phyloP scores from a whole-genome alignment of 805 yeast genomes.

The Pichia paraexigua region DNA sequence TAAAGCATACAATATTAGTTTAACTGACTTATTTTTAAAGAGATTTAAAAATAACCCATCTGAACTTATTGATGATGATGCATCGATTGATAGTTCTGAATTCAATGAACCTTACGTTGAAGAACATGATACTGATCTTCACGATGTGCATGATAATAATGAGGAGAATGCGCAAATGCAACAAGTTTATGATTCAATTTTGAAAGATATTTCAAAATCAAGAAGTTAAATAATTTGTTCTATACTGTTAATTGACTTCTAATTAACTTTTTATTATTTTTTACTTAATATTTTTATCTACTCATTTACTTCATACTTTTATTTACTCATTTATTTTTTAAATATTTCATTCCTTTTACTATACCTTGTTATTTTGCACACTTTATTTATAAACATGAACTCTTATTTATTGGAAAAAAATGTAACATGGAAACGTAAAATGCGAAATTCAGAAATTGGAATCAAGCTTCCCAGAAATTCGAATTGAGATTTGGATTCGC shows the following conservation, averaged over 20 bases:
- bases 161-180: slow-evolving; percentile 6
- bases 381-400: neutral
- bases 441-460: neutral
- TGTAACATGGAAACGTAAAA: neutral
- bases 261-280: neutral
- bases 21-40: slow-evolving; percentile 12
- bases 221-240: neutral
- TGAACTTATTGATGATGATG: slow-evolving; percentile 2
- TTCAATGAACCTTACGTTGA: neutral
- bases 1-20: slow-evolving; percentile 5
- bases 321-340: neutral
- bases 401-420: neutral
- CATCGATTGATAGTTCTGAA: slow-evolving; percentile 9
- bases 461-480: neutral
- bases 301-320: neutral
- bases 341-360: neutral
- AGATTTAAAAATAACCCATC: neutral
- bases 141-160: neutral
- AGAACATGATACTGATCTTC: neutral
- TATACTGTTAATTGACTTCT: neutral
- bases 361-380: neutral
- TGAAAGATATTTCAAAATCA: slow-evolving; percentile 17
- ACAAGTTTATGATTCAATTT: slow-evolving; percentile 20
- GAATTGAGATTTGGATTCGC: neutral
- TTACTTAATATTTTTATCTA: neutral